Evolutionary conservation across 2,329 filamentous ascomycete species (phyloP).

Genomic region (Xylaria sp.): DNA sequence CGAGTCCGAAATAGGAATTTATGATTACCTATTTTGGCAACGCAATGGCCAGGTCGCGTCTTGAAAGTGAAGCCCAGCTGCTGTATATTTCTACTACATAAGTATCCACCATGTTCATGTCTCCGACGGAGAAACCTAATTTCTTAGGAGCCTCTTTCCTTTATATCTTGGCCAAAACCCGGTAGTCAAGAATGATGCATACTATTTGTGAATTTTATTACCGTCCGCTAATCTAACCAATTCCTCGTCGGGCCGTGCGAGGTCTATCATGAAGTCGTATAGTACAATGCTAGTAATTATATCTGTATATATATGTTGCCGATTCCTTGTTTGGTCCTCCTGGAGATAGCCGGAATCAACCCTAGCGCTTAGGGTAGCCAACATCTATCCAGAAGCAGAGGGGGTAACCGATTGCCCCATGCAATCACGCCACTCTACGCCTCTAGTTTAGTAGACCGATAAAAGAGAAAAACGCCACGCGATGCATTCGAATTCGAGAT

Average conservation of each 20-base stretch:
- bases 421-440: not conserved
- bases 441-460: constrained; percentile 3
- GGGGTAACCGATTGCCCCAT: not conserved
- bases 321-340: not conserved
- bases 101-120: too few species aligned
- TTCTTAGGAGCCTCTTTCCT: too few species aligned
- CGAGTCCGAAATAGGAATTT: too few species aligned
- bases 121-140: too few species aligned
- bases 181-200: not conserved
- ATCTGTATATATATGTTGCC: not conserved
- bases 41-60: too few species aligned
- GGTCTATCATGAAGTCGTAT: constrained; percentile 1
- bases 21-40: too few species aligned
- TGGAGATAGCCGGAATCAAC: not conserved
- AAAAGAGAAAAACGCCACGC: constrained; percentile 29
- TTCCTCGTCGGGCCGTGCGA: not conserved
- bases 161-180: not conserved
- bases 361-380: not conserved
- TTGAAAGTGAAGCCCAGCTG: too few species aligned
- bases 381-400: constrained; percentile 5
- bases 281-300: not conserved
- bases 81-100: too few species aligned
- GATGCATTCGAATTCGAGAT: constrained; percentile 31
- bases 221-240: not conserved
- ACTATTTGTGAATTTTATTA: not conserved